Evolutionary conservation across 176 grass and related monocot species (phyloP), one percentile per base, ranked within the genome.

Genomic region (Carex scoparia): DNA sequence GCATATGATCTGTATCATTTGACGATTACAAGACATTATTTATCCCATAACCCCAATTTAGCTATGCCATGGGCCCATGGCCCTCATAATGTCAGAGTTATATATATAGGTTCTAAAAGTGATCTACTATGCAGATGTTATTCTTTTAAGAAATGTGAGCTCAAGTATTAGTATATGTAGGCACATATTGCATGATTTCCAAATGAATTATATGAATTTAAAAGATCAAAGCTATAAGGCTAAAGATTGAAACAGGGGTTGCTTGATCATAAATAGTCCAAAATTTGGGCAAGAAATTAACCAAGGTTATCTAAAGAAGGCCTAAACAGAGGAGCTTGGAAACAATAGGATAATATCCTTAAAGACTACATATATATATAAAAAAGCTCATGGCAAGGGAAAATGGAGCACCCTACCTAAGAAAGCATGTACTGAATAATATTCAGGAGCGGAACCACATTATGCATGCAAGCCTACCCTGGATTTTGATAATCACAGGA

Each of bases 321-420:
- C 42, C 80, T 88, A 74, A 94, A 89, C 65, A 91, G 87, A 48
- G 92, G 92, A 48, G 67, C 89, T n/a, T 94, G 89, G 92, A 89
- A 84, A 23, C 32, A 85, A 55, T 87, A 94, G 84, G 92, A 94
- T 77, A 76, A 84, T 1, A 84, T 84, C 32, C 73, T 94, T 16
- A 57, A 84, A 3, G 86, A 85, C 79, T 91, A 94, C 33, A 35
- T 35, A 3, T 84, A 81, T 91, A 79, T 84, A 81, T 91, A 79
- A 48, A 79, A 48, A 68, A 79, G 49, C 37, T 11, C 85, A 94
- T 56, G 89, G 92, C 11, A 89, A 88, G 23, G 87, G 89, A 5
- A 91, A 87, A 73, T 89, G 87, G 92, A 86, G 89, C 27, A 64
- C 66, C 85, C 65, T 94, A 10, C 83, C 92, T 3, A 94, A 65